Conservation (phyloP, 805 yeast species). For the Sugiyamaella mastotermitis region DNA sequence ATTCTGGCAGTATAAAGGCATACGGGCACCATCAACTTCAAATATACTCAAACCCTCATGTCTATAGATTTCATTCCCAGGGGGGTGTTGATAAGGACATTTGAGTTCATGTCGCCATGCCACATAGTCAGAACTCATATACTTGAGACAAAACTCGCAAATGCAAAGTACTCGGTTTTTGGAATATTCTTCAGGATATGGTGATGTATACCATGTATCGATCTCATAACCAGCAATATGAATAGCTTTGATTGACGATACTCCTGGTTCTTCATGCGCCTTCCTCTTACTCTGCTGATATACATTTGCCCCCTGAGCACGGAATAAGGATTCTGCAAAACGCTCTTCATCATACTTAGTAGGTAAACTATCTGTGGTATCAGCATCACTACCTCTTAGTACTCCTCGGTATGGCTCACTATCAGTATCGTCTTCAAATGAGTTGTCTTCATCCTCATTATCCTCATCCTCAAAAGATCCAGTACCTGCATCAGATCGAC, state of each 20-base stretch:
- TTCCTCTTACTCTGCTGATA: slow-evolving; percentile 18
- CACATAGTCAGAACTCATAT: slow-evolving; percentile 63
- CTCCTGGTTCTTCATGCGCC: slow-evolving; percentile 5
- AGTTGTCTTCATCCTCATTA: too few relatives aligned
- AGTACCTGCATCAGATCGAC: too few relatives aligned
- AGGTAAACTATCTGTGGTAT: slow-evolving; percentile 59
- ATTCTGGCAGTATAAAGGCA: slow-evolving; percentile 79
- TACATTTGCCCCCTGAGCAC: slow-evolving; percentile 4
- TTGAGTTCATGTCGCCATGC: slow-evolving; percentile 67
- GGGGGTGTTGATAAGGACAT: slow-evolving; percentile 70
- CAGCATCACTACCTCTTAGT: slow-evolving; percentile 50
- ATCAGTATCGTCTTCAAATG: slow-evolving; percentile 4
- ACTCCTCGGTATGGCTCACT: slow-evolving; percentile 62
- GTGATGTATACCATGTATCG: slow-evolving; percentile 88
- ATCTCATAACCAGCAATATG: slow-evolving; percentile 70
- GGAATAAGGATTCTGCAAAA: slow-evolving; percentile 36
- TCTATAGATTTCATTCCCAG: slow-evolving; percentile 87
- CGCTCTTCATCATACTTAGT: slow-evolving; percentile 41
- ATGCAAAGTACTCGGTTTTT: slow-evolving; percentile 56
- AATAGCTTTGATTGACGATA: slow-evolving; percentile 49
- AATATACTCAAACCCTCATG: slow-evolving; percentile 65
- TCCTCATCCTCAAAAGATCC: slow-evolving; percentile 3
- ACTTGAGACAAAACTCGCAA: slow-evolving; percentile 81
- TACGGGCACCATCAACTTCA: slow-evolving; percentile 89
- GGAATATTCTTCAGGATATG: slow-evolving; percentile 84